Evolutionary conservation across 225 moss, liverwort and hornwort species (phyloP), one percentile per base, ranked within the genome.

Genomic region (Polytrichum commune): DNA sequence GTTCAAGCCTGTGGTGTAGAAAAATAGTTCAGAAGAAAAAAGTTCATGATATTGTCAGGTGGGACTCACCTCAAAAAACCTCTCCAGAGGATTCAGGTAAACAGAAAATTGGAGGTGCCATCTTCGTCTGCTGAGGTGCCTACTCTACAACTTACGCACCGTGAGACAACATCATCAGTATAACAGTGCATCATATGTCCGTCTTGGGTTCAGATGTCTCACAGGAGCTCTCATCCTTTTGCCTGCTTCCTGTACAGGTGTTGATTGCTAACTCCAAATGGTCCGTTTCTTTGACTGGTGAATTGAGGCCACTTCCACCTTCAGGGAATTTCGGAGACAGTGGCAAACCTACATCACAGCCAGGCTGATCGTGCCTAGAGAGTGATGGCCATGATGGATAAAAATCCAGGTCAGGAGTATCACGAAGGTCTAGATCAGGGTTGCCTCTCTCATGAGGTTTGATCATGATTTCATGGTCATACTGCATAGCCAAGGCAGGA

Each of bases 401-500:
- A 56, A 58, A 55, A 67, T n/a, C 56, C 18, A 68, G 24, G 23
- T 27, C 25, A 24, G 67, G 67, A 53, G 25, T 25, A 13, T 68
- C 23, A 10, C 54, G 53, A 27, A 68, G 46, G 53, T 68, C 67
- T 33, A 61, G 28, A 20, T 71, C 62, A 19, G 26, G 19, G 22
- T 71, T 60, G 30, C 46, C 71, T 18, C 71, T 78, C 72, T 28
- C 88, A 77, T 79, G 84, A 46, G 46, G 46, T 72, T 53, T 80
- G 22, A 68, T 77, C 72, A 63, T 77, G 62, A 33, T 75, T 19
- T 80, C 79, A 68, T 82, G 73, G 62, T 88, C 88, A 54, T 88
- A 88, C 27, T 66, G 84, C 76, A 84, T 77, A 46, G 87, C 84
- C 74, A 87, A 66, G 54, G 81, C 74, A 61, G 87, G 84, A 68